Evolutionary conservation across 148 eudicot genomes (phyloP).

Genomic region (Vaccinium darrowii): DNA sequence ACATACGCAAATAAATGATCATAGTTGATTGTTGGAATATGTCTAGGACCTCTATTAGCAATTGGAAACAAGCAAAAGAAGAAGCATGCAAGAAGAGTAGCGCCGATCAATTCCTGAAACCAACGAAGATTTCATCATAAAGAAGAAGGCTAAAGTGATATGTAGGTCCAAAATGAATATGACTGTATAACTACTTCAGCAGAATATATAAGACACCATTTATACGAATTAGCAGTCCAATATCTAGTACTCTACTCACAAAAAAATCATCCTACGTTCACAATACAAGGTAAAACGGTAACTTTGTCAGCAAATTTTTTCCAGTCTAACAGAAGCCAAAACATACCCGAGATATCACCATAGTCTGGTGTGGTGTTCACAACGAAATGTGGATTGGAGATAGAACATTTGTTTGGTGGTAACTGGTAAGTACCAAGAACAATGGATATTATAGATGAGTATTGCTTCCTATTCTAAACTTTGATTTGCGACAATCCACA

Average conservation of each 20-base stretch:
- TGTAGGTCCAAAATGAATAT: neutral
- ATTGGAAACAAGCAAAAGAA: slow-evolving; percentile 90
- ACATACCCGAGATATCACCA: neutral
- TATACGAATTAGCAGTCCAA: neutral
- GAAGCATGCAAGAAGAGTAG: slow-evolving; percentile 86
- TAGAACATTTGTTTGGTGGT: neutral
- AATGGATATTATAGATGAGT: neutral
- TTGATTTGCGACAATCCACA: neutral
- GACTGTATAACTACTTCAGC: neutral
- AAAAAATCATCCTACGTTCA: neutral
- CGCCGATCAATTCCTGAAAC: slow-evolving; percentile 82
- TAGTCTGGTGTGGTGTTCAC: neutral
- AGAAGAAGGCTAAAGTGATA: neutral
- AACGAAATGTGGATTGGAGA: neutral
- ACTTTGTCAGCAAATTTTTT: neutral
- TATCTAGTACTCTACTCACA: neutral
- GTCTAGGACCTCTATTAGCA: slow-evolving; percentile 61
- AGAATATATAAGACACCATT: neutral
- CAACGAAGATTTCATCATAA: slow-evolving; percentile 15
- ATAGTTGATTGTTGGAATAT: slow-evolving; percentile 86
- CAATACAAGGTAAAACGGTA: neutral
- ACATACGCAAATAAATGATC: slow-evolving; percentile 90
- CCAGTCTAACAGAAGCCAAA: neutral
- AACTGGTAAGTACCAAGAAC: neutral
- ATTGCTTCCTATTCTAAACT: neutral